Conservation (phyloP, 2,329 filamentous ascomycete genomes). For the Botrytis medusae region DNA sequence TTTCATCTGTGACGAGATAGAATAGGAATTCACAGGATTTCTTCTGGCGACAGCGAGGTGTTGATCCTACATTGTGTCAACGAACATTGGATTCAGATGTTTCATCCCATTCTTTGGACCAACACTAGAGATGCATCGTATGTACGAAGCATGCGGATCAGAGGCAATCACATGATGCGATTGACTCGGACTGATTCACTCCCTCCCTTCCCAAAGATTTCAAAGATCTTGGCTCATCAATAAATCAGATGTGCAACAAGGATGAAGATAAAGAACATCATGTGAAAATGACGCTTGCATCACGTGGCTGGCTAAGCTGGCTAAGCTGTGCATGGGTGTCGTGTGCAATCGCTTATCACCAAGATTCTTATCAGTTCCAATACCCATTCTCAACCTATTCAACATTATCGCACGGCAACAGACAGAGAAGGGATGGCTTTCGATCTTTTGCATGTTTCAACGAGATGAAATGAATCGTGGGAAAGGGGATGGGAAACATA, state of each 20-base stretch:
- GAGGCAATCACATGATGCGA: neutral
- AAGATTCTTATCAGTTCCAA: neutral
- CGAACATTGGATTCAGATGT: neutral
- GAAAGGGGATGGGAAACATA: neutral
- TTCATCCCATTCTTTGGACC: neutral
- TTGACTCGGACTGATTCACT: neutral
- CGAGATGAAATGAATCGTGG: neutral
- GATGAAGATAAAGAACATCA: neutral
- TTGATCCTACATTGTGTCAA: neutral
- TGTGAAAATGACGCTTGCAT: no score
- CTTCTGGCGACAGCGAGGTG: neutral
- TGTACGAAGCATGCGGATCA: neutral
- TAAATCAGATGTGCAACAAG: neutral
- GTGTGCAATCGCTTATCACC: neutral
- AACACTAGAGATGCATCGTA: neutral
- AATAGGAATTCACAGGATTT: neutral
- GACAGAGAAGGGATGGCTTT: neutral
- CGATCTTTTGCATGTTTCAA: neutral
- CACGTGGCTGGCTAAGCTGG: no score
- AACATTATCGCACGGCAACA: neutral
- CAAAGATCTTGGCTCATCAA: neutral
- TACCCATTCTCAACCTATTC: neutral
- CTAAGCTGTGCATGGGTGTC: accelerated
- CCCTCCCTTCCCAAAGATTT: neutral
- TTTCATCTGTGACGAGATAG: neutral